Percentiles rank a stretch among this genome's conserved stretches.
These are phyloP conservation scores for Emydomyces testavorans DNA, from an alignment of 2,329 filamentous ascomycete genomes.

Conservation along the genomic window DNA sequence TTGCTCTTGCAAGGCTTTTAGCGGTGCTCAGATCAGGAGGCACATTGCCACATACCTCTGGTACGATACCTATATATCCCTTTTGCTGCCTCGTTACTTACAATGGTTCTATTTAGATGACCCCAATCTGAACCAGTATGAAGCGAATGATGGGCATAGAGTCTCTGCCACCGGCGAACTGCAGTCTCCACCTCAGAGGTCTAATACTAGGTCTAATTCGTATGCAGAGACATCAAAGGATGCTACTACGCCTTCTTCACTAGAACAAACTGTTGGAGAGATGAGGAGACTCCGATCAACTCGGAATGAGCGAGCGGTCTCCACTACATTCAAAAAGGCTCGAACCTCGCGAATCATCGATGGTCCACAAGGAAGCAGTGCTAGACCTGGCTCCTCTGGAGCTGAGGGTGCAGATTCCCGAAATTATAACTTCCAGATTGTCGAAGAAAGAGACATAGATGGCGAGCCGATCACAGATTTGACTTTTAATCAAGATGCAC, in stretches of 20 bases:
- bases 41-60: conserved; percentile 60
- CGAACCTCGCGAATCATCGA: conserved; percentile 88
- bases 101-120: conserved; percentile 45
- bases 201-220: conserved; percentile 62
- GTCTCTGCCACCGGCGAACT: conserved; percentile 39
- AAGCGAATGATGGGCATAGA: conserved; percentile 53
- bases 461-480: conserved; percentile 62
- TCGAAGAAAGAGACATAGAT: conserved; percentile 62
- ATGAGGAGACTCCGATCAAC: conserved; percentile 86
- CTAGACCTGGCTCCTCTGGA: conserved; percentile 57
- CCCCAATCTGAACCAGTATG: conserved; percentile 54
- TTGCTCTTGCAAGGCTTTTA: conserved; percentile 78
- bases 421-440: conserved; percentile 58
- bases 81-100: conserved; percentile 5
- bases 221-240: conserved; percentile 53
- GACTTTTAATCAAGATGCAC: conserved; percentile 79
- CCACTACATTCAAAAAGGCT: conserved; percentile 81
- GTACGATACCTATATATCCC: conserved; percentile 32
- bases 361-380: conserved; percentile 58
- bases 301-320: conserved; percentile 84
- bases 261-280: conserved; percentile 93
- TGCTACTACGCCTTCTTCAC: conserved; percentile 60
- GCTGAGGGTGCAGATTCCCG: conserved; percentile 35
- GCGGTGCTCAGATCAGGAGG: conserved; percentile 77
- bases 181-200: conserved; percentile 43